Evolutionary conservation across 345 rosid genomes (phyloP), one percentile per base, ranked within the genome.

Genomic region (Eucalyptus virginea): DNA sequence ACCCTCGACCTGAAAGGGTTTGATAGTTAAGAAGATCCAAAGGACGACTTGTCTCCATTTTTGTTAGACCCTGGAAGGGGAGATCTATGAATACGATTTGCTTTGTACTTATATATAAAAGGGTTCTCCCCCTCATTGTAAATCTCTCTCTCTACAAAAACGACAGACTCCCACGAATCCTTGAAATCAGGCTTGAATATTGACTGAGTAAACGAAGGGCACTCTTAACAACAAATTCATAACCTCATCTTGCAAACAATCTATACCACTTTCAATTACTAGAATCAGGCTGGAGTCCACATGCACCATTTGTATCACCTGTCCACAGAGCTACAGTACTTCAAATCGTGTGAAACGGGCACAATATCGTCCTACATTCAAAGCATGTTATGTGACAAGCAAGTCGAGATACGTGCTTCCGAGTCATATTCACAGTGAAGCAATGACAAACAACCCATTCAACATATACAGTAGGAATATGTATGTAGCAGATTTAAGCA

Each of bases 381-480:
- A 34, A 72, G 81, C 4, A 72, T 62, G n/a, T 37, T 87, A 45
- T 47, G 21, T 28, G 24, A 34, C 16, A 62, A 62, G 26, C 72
- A 44, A 48, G 24, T 18, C 3, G 9, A 56, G 8, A 47, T n/a
- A 81, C 17, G 0, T 88, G 88, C 83, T 88, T 81, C 50, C 26
- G 11, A 88, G 86, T 40, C 81, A 72, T 88, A 91, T 91, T 86
- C 91, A 92, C 94, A 92, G 15, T 0, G 89, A 90, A 89, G 91
- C 92, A 89, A 89, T 90, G 42, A 45, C 44, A 45, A 37, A 37
- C 81, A 72, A 72, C 81, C 44, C 81, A 19, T 37, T 72, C 26
- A 5, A 72, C 14, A 72, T 72, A 19, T 18, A 37, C 81, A 19
- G 8, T 37, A 72, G 15, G 45, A 72, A 34, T 18, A 37, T 72